phyloP scores from a whole-genome alignment of 768 basidiomycete genomes.

The Leccinum longicurvipes region DNA sequence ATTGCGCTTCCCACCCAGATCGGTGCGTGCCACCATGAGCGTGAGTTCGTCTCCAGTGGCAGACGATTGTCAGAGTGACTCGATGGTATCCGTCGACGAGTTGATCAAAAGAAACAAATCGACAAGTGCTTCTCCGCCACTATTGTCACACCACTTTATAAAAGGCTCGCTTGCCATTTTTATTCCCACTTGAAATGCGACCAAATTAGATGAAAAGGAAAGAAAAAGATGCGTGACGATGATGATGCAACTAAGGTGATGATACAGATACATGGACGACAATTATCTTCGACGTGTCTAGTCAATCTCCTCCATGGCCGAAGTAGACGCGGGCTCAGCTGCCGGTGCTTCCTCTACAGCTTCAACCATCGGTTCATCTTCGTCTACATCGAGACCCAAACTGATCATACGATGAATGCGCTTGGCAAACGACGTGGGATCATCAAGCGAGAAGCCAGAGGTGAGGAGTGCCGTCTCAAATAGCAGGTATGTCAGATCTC shows the following conservation, averaged over 20 bases:
- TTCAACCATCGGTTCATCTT: constrained; percentile 46
- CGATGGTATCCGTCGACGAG: background rate
- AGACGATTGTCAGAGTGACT: constrained; percentile 3
- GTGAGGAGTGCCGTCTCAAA: constrained; percentile 97
- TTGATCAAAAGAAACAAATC: background rate
- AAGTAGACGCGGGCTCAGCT: constrained; percentile 62
- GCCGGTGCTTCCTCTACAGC: constrained; percentile 47
- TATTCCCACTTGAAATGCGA: constrained; percentile 28
- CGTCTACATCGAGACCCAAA: constrained; percentile 86
- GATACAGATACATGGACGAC: constrained; percentile 25
- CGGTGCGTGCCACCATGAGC: background rate
- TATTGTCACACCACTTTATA: background rate
- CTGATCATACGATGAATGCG: constrained; percentile 97
- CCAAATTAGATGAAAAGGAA: constrained; percentile 19
- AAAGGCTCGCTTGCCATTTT: background rate
- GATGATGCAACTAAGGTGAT: constrained; percentile 24
- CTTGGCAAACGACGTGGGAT: constrained; percentile 91
- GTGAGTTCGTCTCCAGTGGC: too few relatives aligned
- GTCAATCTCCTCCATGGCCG: constrained; percentile 97
- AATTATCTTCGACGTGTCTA: constrained; percentile 35
- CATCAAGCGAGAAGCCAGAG: constrained; percentile 93
- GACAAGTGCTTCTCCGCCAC: background rate
- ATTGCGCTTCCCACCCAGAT: constrained; percentile 1
- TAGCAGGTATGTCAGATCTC: constrained; percentile 91
- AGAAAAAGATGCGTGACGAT: constrained; percentile 17